Base-by-base conservation (phyloP, 1,139 yeast genomes). In the Blastobotrys malaysiensis region DNA sequence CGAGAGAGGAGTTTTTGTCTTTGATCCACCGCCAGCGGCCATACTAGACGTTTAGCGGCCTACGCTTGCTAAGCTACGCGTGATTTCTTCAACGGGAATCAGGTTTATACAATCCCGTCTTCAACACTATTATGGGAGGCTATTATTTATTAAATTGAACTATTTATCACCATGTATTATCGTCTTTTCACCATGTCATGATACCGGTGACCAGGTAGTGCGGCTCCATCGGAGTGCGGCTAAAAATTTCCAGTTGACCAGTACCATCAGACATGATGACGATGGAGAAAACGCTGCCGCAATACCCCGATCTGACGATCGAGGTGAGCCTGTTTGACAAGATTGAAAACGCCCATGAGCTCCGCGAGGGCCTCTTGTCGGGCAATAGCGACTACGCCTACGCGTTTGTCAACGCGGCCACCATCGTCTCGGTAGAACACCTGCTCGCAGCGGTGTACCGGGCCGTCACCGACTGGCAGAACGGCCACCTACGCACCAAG, bases 1-100 rank as follows among this genome's bases (percentile, higher is more conserved):
- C 99, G 4, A 82, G 99, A 65, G 99, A 95, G 69, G 99, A 93
- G 72, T 93, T 95, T 65, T 79, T 95, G 69, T 85, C 90, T n/a
- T 75, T 89, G 60, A 74, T 88, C 63, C 27, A 50, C 44, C 48
- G 50, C 18, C 22, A 43, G 45, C 45, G 45, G 22, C 22, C 45
- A 16, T 18, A 43, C 22, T 43, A 19, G 14, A 2, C 9, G 5
- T 5, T 44, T 43, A 6, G 4, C 13, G 2, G 19, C 5, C 16
- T 36, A 48, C 16, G n/a, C n/a, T 27, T n/a, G n/a, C n/a, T n/a
- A n/a, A n/a, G 31, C 6, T 20, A 14, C 18, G 14, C 31, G 13
- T 27, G 39, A 11, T 46, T 26, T 14, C 31, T 46, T 22, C 20
- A 18, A 18, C 45, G 45, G 45, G 22, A 43, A 18, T 14, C 39